phyloP scores from a whole-genome alignment of 169 alveolate species.

The Cryptosporidium ubiquitum region DNA sequence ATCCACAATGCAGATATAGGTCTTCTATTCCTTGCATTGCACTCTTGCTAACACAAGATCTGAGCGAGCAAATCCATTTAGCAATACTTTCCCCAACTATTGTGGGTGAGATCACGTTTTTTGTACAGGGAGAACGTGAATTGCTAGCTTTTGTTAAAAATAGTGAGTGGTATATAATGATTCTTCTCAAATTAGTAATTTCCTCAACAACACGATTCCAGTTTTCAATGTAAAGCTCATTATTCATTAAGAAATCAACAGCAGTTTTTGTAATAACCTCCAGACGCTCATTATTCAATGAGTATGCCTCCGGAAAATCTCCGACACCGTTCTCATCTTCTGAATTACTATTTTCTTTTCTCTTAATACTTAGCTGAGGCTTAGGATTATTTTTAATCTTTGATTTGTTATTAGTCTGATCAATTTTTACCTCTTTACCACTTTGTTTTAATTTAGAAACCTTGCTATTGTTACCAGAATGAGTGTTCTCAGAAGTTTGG shows the following conservation, averaged over 20 bases:
- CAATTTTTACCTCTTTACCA: neutral
- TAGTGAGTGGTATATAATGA: constrained; percentile 50
- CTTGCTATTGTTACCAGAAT: constrained; percentile 36
- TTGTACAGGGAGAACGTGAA: neutral
- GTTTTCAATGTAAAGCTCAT: constrained; percentile 42
- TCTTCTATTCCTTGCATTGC: constrained; percentile 69
- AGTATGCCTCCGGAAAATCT: constrained; percentile 35
- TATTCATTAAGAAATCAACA: constrained; percentile 24
- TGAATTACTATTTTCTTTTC: neutral
- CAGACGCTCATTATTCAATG: constrained; percentile 18
- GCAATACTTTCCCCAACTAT: constrained; percentile 58
- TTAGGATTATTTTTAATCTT: neutral
- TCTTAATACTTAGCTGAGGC: neutral
- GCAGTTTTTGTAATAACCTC: constrained; percentile 50
- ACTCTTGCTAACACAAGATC: constrained; percentile 66
- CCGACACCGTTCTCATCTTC: neutral
- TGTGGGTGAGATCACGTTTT: constrained; percentile 34
- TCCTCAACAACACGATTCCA: constrained; percentile 66
- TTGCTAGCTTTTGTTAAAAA: constrained; percentile 9
- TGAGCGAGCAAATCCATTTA: constrained; percentile 63
- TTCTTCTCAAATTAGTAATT: constrained; percentile 54
- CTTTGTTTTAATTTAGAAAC: constrained; percentile 4
- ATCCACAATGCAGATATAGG: constrained; percentile 36
- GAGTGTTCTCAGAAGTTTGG: constrained; percentile 51
- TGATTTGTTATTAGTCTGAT: neutral